These are phyloP conservation scores for Pythium sukuiense DNA, from an alignment of 352 stramenopile genomes.

Conservation along the genomic window DNA sequence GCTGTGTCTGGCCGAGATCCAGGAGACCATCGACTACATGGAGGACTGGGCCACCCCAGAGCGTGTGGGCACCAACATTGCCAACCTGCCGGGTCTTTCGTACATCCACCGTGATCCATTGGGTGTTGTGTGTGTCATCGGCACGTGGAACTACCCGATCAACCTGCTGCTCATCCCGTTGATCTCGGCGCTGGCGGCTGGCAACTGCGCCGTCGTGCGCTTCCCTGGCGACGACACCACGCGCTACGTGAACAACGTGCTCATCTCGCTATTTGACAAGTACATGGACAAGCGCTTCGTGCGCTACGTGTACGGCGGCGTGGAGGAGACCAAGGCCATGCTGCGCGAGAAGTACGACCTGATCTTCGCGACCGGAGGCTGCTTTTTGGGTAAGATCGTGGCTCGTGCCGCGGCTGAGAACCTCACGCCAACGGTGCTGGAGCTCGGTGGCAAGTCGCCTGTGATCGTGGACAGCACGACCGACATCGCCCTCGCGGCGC, in stretches of 20 bases:
- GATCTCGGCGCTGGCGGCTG: slow-evolving; percentile 56
- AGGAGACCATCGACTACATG: slow-evolving; percentile 78
- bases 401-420: slow-evolving; percentile 88
- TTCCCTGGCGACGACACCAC: slow-evolving; percentile 87
- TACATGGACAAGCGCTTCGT: slow-evolving; percentile 78
- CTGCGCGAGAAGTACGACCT: slow-evolving; percentile 78
- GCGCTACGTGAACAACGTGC: slow-evolving; percentile 48
- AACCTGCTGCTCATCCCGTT: slow-evolving; percentile 53
- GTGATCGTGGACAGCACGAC: slow-evolving; percentile 74
- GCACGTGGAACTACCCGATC: slow-evolving; percentile 93
- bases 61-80: slow-evolving; percentile 47
- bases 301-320: slow-evolving; percentile 80
- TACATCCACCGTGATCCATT: slow-evolving; percentile 75
- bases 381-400: slow-evolving; percentile 89
- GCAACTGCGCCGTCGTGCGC: slow-evolving; percentile 93
- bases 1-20: slow-evolving; percentile 62
- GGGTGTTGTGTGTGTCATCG: slow-evolving; percentile 88
- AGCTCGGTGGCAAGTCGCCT: slow-evolving; percentile 94
- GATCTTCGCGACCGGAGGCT: slow-evolving; percentile 81
- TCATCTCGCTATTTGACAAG: slow-evolving; percentile 67
- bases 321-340: slow-evolving; percentile 82
- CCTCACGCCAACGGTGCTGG: slow-evolving; percentile 93
- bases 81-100: slow-evolving; percentile 54
- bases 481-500: slow-evolving; percentile 56
- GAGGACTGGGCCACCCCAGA: slow-evolving; percentile 61